Evolutionary conservation across 2,329 filamentous ascomycete genomes (phyloP).

Genomic region (Sclerotinia subarctica): DNA sequence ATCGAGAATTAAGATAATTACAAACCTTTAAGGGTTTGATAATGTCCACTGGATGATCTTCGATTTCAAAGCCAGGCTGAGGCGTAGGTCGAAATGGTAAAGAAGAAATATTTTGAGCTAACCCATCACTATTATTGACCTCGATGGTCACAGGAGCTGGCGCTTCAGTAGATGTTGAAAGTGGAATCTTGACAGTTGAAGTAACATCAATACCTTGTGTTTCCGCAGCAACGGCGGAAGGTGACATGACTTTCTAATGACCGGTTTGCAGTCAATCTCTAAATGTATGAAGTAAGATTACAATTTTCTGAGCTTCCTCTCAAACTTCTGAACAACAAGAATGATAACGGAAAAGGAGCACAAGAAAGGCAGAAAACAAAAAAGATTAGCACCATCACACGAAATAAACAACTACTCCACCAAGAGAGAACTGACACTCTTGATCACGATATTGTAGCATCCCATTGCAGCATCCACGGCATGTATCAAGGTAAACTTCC

Average conservation of each 20-base stretch:
- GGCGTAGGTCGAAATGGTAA: slow-evolving; percentile 2
- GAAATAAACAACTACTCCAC: no score
- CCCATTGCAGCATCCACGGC: slow-evolving; percentile 15
- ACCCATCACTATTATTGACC: not conserved
- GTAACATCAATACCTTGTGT: not conserved
- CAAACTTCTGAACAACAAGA: not conserved
- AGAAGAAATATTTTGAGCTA: not conserved
- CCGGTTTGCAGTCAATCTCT: not conserved
- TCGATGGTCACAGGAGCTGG: not conserved
- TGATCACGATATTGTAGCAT: slow-evolving; percentile 13
- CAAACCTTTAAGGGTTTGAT: slow-evolving; percentile 11
- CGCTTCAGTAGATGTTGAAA: not conserved
- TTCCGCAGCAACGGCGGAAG: slow-evolving; percentile 9
- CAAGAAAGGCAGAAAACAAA: not conserved
- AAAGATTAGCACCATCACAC: not conserved
- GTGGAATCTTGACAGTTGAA: not conserved
- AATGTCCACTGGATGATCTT: slow-evolving; percentile 21
- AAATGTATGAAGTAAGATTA: not conserved
- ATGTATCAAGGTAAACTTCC: not conserved
- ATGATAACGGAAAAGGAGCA: not conserved
- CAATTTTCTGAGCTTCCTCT: not conserved
- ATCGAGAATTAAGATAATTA: not conserved
- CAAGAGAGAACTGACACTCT: not conserved
- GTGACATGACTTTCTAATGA: not conserved
- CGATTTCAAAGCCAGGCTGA: slow-evolving; percentile 20